Percentiles rank a stretch among this genome's conserved stretches.
Conservation (phyloP, 1,139 yeast genomes). For the Lodderomyces margitis region DNA sequence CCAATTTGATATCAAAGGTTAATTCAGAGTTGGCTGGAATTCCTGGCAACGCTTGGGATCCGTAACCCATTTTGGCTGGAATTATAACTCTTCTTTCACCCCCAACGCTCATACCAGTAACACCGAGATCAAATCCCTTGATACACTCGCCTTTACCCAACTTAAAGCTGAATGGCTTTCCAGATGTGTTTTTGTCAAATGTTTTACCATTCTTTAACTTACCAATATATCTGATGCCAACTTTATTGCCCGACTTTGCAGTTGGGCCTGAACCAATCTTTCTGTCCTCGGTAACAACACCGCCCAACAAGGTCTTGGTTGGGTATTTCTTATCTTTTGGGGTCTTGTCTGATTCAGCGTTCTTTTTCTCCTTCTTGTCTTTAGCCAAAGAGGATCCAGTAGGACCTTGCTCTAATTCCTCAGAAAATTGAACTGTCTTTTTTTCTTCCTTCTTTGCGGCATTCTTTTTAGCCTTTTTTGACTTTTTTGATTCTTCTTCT, state of each 20-base stretch:
- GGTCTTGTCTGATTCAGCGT: conserved; percentile 24
- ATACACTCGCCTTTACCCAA: conserved; percentile 98
- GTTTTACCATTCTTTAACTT: conserved; percentile 94
- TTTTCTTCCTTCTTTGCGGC: conserved; percentile 28
- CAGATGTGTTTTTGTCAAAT: conserved; percentile 94
- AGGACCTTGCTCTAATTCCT: conserved; percentile 93
- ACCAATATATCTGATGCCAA: conserved; percentile 97
- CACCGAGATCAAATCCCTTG: conserved; percentile 98
- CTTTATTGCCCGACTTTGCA: conserved; percentile 87
- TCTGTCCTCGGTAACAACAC: conserved; percentile 91
- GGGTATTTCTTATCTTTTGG: conserved; percentile 44
- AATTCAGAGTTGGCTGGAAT: conserved; percentile 96
- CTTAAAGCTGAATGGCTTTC: conserved; percentile 89
- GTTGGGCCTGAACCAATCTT: conserved; percentile 81
- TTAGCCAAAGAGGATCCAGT: conserved; percentile 49
- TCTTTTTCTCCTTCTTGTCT: conserved; percentile 24
- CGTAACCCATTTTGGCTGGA: conserved; percentile 96
- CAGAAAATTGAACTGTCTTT: conserved; percentile 83
- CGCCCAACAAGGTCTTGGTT: conserved; percentile 84
- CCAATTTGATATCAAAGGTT: conserved; percentile 93
- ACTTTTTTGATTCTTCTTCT: conserved; percentile 35
- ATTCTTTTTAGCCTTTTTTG: conserved; percentile 41
- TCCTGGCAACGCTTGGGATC: conserved; percentile 91
- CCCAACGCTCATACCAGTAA: conserved; percentile 97
- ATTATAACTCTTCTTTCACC: conserved; percentile 98